These are phyloP conservation scores for Eutrema yunnanense DNA, from an alignment of 345 rosid genomes.

Conservation along the genomic window DNA sequence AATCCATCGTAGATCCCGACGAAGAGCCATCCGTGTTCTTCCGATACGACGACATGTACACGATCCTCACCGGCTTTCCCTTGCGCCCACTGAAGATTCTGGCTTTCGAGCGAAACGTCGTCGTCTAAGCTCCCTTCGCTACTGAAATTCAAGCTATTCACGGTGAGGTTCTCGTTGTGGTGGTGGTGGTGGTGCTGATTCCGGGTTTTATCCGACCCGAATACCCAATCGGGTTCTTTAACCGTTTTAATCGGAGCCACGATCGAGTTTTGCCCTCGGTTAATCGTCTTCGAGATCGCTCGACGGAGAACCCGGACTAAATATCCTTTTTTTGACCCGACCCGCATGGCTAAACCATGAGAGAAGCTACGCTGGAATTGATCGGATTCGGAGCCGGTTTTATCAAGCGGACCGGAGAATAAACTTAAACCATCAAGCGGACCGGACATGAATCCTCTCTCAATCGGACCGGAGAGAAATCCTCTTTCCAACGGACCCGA, in stretches of 20 bases:
- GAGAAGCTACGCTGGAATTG: conserved; percentile 81
- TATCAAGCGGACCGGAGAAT: conserved; percentile 56
- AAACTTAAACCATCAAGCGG: conserved; percentile 65
- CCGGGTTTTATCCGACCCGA: conserved; percentile 47
- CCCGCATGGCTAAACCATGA: conserved; percentile 44
- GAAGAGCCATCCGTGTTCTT: conserved; percentile 90
- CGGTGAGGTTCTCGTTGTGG: conserved; percentile 62
- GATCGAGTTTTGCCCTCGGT: conserved; percentile 68
- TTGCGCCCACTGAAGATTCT: conserved; percentile 96
- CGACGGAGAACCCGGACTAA: conserved; percentile 60
- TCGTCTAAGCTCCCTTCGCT: conserved; percentile 76
- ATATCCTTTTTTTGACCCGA: conserved; percentile 50
- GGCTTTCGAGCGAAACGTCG: conserved; percentile 60
- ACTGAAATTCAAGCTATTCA: conserved; percentile 42
- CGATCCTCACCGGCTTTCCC: conserved; percentile 99
- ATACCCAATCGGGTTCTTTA: conserved; percentile 71
- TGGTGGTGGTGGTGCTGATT: conserved; percentile 9
- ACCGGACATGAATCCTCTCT: conserved; percentile 86
- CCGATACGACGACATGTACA: conserved; percentile 96
- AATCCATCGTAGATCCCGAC: conserved; percentile 98
- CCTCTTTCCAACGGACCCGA: conserved; percentile 78
- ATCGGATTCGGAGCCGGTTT: conserved; percentile 45
- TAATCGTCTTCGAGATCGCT: conserved; percentile 64
- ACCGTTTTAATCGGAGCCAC: conserved; percentile 75
- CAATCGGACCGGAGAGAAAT: conserved; percentile 84